Evolutionary conservation across 176 grass and related monocot genomes (phyloP), one percentile per base, ranked within the genome.

Genomic region (Melocanna baccifera): DNA sequence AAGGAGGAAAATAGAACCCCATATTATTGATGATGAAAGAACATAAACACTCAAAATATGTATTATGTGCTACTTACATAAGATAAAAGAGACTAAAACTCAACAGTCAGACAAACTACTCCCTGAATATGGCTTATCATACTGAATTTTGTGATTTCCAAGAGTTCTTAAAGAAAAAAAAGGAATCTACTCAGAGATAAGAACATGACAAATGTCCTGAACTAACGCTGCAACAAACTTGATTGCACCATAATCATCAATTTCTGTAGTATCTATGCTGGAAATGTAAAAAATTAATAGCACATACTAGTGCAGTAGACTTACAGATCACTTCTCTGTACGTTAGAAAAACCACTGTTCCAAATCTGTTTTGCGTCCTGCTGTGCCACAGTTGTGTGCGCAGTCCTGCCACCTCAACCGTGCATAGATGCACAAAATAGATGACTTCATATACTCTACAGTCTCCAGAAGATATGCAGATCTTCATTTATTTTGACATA

Each of bases 291-390:
- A 62, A 63, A 51, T 83, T 14, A 20, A 45, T 59, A 59, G 65
- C 50, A 45, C 51, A 70, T 53, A 20, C 9, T n/a, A 61, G 67
- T 43, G 34, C 36, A 61, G 26, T 71, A 71, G 80, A 72, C 80
- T 83, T 83, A 73, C 48, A 32, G 37, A 45, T 46, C 37, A 71
- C 14, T 71, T 82, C 14, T 61, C 10, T 45, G 40, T 81, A 57
- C 16, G 5, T 11, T 42, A 40, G 51, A 58, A 81, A 42, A 42
- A 62, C 43, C 34, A 26, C 14, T 20, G 34, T 70, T 52, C 45
- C 23, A 39, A 51, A 80, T 67, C 45, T 80, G 46, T 39, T 67
- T 52, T 3, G 3, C 3, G 5, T 7, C 62, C 34, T 40, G 63
- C 47, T 40, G 12, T 63, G 66, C 61, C 26, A 65, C 18, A 3